Evolutionary conservation across 1,284 basidiomycete genomes (phyloP), one percentile per base, ranked within the genome.

Genomic region (Fereydounia khargensis): DNA sequence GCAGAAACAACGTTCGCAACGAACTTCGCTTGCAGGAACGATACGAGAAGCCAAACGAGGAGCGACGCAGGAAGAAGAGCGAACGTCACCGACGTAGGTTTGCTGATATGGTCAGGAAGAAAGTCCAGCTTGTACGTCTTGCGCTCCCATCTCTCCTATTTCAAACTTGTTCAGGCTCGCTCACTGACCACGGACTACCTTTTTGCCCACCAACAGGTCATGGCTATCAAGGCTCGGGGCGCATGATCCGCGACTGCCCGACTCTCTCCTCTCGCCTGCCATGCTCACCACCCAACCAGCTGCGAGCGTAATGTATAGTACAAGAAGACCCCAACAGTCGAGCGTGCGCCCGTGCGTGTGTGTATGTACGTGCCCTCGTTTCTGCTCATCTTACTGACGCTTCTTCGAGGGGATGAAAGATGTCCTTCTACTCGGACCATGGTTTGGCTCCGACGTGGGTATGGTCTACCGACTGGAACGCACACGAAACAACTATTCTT

Each of bases 31-130:
- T 72, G 24, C 51, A 51, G 14, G 55, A 74, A 45, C 43, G 72
- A 13, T 73, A 73, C 47, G 72, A 74, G 40, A 74, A 74, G 49
- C 72, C 72, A 17, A 74, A 73, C 35, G 56, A 72, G 39, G 63
- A 63, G 45, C 56, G 69, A 21, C 62, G 69, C 31, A 56, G 72
- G 40, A 68, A 70, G 54, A 59, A 63, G 37, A 67, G 63, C 28
- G 72, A 73, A 40, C 51, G 72, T 9, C 72, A 74, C 39, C 54
- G 72, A 24, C 62, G 71, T 24, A 55, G 72, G 35, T 74, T 74
- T 27, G 70, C 67, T 1, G 70, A 74, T 33, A 64, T 73, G 65
- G 62, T 74, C 22, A 53, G 68, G 44, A 55, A 61, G 39, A 74
- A 73, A 57, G 71, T 74, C 10, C 70, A 73, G 40, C 43, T 74